Conservation (phyloP, 2,329 filamentous ascomycete genomes). For the Xylariaceae sp. region DNA sequence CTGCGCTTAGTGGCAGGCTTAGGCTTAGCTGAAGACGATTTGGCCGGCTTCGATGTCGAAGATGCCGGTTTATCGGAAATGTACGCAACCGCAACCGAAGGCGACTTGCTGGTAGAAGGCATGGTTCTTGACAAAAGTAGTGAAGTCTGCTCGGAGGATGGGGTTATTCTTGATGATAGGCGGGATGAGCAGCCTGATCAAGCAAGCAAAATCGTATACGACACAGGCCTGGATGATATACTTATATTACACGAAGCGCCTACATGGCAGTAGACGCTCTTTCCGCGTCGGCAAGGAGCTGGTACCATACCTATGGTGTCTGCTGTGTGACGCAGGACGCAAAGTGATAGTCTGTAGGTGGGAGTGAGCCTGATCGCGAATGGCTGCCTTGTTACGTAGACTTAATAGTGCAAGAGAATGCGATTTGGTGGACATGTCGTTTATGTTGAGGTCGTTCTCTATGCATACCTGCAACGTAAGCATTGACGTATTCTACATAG, state of each 20-base stretch:
- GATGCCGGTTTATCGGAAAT: constrained; percentile 14
- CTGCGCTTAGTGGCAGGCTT: constrained; percentile 23
- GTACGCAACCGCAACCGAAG: neutral
- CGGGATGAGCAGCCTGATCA: too few relatives aligned
- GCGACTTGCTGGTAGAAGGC: constrained; percentile 4
- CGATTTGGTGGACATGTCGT: constrained; percentile 9
- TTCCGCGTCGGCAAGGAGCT: neutral
- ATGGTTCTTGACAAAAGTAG: constrained; percentile 2
- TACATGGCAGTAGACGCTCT: too few relatives aligned
- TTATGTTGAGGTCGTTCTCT: neutral
- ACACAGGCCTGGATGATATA: too few relatives aligned
- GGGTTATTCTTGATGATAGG: neutral
- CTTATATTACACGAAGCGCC: too few relatives aligned
- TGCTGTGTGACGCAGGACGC: constrained; percentile 15
- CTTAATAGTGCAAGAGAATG: constrained; percentile 12
- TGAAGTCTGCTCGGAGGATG: constrained; percentile 10
- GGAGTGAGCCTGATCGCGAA: neutral
- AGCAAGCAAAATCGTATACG: too few relatives aligned
- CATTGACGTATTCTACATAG: constrained; percentile 22
- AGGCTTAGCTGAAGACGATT: constrained; percentile 15
- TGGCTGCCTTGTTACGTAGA: constrained; percentile 6
- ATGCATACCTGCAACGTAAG: constrained; percentile 26
- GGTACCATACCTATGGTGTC: constrained; percentile 8
- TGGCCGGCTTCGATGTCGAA: constrained; percentile 7
- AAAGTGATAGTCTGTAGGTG: neutral